Evolutionary conservation across 257 asterid species (phyloP), one percentile per base, ranked within the genome.

Genomic region (Handroanthus guayacan): DNA sequence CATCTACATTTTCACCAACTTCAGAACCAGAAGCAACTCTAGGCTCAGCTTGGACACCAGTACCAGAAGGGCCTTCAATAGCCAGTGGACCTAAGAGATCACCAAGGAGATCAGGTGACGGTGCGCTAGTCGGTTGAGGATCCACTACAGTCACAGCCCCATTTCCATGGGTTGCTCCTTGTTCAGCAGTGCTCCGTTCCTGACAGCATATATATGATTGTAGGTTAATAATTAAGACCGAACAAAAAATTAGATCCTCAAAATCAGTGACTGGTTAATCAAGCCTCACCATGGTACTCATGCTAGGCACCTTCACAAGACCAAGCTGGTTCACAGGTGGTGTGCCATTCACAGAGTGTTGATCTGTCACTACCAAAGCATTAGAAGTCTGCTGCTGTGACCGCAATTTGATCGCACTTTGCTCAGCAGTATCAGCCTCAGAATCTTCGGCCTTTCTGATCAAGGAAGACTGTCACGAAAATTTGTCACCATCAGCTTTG

Each of bases 341-440:
- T 55, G 84, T 57, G 64, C 93, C 96, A 64, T 91, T 88, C 38
- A 91, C 88, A 75, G 90, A 91, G 47, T 54, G 84, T 64, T 91
- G 97, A 77, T 91, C 97, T 34, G 89, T 73, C 81, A 86, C 87
- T 31, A 91, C 91, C 89, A 91, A 85, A 76, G 96, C 92, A 88
- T 77, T 88, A 81, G 97, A 91, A 66, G 72, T 78, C 83, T 88
- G 96, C 86, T 88, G 97, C 78, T 90, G 93, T 68, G 93, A 82
- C 66, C 92, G 91, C 75, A 89, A 70, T 84, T 88, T 91, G 78
- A 86, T 85, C 70, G 97, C 97, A 82, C 96, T 91, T 85, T 89
- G 96, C 68, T 91, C 97, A 51, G 97, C 97, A 43, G 96, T 86
- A 88, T 91, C 96, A 20, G 97, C 88, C 85, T 91, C 97, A 9